Percentiles rank a stretch among this genome's conserved stretches.
phyloP scores from a whole-genome alignment of 371 early-diverging fungal species.

The Lichtheimia ramosa region DNA sequence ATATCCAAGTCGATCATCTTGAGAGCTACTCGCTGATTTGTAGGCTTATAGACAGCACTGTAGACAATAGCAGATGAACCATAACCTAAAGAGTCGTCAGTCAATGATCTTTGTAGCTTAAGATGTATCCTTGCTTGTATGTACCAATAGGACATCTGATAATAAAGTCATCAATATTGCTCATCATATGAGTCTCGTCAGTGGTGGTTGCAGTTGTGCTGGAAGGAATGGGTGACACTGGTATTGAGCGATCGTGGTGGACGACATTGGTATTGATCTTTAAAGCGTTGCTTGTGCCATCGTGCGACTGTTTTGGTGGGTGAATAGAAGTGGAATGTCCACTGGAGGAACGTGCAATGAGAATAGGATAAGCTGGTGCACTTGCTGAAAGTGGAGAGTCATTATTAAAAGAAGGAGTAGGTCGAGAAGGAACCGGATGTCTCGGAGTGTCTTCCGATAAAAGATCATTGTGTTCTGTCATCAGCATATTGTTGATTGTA shows the following conservation, averaged over 20 bases:
- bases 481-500: no score
- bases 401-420: no score
- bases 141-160: constrained; percentile 43
- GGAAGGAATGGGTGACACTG: constrained; percentile 9
- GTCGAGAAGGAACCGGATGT: no score
- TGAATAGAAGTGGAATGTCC: not conserved
- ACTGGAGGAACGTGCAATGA: constrained; percentile 3
- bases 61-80: constrained; percentile 90
- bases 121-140: not conserved
- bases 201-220: not conserved
- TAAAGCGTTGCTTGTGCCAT: not conserved
- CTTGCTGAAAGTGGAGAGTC: no score
- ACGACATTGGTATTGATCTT: constrained; percentile 3
- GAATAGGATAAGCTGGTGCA: constrained; percentile 1
- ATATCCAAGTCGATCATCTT: constrained; percentile 91
- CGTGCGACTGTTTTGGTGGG: not conserved
- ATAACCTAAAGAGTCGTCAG: constrained; percentile 61
- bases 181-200: not conserved
- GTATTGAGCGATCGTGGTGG: constrained; percentile 7
- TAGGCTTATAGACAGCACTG: constrained; percentile 75
- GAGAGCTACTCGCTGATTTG: constrained; percentile 72
- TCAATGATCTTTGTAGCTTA: constrained; percentile 54
- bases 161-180: constrained; percentile 44
- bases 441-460: no score
- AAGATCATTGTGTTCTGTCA: no score